Evolutionary conservation across 1,284 basidiomycete genomes (phyloP).

Genomic region (Moniliella sp.): DNA sequence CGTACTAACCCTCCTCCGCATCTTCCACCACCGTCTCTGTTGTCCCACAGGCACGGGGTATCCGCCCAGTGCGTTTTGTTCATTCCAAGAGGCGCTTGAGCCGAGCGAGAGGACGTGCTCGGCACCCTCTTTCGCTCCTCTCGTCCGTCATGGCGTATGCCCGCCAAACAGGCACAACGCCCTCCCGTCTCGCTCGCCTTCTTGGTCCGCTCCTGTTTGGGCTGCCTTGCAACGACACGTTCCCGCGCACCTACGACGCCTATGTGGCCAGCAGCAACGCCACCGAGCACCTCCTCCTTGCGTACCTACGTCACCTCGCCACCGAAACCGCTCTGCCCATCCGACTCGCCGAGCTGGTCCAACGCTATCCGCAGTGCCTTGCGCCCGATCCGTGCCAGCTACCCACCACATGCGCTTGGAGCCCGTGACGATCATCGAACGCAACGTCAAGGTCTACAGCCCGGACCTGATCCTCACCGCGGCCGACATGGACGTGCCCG

Average conservation of each 20-base stretch:
- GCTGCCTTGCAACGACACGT: slow-evolving; percentile 27
- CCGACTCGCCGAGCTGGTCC: slow-evolving; percentile 15
- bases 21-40: too few species aligned
- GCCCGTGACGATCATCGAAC: slow-evolving; percentile 24
- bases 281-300: slow-evolving; percentile 24
- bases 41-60: too few species aligned
- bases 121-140: slow-evolving; percentile 20
- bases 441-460: slow-evolving; percentile 19
- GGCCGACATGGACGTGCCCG: slow-evolving; percentile 13
- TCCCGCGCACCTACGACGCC: slow-evolving; percentile 24
- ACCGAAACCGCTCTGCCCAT: slow-evolving; percentile 12
- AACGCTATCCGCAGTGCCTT: slow-evolving; percentile 19
- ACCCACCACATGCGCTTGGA: slow-evolving; percentile 10
- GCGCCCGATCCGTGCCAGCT: slow-evolving; percentile 10
- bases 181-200: slow-evolving; percentile 16
- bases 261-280: slow-evolving; percentile 24
- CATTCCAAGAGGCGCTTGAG: too few species aligned
- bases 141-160: slow-evolving; percentile 23
- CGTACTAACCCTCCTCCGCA: too few species aligned
- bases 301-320: slow-evolving; percentile 21
- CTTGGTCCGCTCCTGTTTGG: slow-evolving; percentile 27
- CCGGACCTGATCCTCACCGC: slow-evolving; percentile 21
- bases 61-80: too few species aligned
- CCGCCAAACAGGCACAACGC: slow-evolving; percentile 29
- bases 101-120: too few species aligned